Conservation (phyloP, 352 stramenopile species). For the Blastocystis sp. region DNA sequence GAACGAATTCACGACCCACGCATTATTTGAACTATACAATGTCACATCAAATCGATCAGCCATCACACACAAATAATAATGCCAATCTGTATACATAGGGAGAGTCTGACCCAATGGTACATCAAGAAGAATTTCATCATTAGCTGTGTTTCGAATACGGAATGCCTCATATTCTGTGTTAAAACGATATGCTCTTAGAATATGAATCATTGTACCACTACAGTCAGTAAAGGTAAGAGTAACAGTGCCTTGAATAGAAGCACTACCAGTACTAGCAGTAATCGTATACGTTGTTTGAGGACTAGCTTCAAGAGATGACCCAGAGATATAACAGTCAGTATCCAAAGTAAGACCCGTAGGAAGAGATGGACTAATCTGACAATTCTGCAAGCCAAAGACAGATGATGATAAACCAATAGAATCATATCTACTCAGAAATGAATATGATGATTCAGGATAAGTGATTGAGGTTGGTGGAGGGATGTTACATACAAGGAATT, state of each 20-base stretch:
- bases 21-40: neutral
- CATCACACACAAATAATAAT: conserved; percentile 3
- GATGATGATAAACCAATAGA: neutral
- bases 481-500: neutral
- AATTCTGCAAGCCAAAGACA: neutral
- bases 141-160: neutral
- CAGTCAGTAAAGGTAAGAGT: neutral
- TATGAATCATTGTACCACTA: neutral
- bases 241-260: neutral
- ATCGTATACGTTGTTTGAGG: conserved; percentile 5
- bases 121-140: neutral
- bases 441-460: neutral
- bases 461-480: neutral
- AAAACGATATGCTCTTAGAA: neutral
- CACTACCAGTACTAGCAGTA: neutral
- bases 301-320: neutral
- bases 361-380: neutral
- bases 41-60: neutral
- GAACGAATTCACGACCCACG: neutral
- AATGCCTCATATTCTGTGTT: neutral
- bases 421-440: neutral
- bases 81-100: neutral
- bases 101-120: neutral
- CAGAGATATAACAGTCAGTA: neutral
- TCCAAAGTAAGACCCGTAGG: neutral